Conservation (phyloP, 306 rosid genomes). For the Ceratonia siliqua region DNA sequence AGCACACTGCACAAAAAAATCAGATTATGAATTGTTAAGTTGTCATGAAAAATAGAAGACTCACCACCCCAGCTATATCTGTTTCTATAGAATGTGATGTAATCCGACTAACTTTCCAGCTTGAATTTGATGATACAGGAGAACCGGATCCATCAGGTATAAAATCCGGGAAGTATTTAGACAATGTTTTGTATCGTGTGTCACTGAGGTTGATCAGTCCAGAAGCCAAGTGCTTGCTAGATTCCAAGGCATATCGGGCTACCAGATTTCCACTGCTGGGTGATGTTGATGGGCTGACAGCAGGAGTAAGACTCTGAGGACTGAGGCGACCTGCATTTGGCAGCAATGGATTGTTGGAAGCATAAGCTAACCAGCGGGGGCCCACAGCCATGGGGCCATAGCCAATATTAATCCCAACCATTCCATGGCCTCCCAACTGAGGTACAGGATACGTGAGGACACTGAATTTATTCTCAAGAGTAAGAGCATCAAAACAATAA, state of each 20-base stretch:
- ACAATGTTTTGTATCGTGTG: no score
- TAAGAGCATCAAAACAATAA: constrained; percentile 65
- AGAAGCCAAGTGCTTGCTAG: constrained; percentile 69
- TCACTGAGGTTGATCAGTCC: no score
- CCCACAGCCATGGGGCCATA: constrained; percentile 74
- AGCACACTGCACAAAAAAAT: background rate
- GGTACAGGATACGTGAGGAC: constrained; percentile 69
- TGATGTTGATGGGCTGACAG: constrained; percentile 64
- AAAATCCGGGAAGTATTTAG: no score
- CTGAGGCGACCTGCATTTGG: constrained; percentile 54
- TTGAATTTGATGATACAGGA: no score
- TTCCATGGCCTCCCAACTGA: constrained; percentile 61
- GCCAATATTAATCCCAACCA: constrained; percentile 55
- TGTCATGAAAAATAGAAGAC: constrained; percentile 26
- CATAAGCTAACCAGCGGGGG: constrained; percentile 64
- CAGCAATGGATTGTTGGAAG: constrained; percentile 54
- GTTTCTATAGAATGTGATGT: no score
- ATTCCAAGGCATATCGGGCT: constrained; percentile 71
- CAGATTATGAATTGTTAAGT: background rate
- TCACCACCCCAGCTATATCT: no score
- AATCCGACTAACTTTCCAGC: no score
- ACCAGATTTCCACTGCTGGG: constrained; percentile 60
- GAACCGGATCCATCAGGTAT: no score
- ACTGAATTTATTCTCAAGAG: constrained; percentile 61
- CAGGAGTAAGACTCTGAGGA: constrained; percentile 66